Evolutionary conservation across 2,329 filamentous ascomycete genomes (phyloP), one percentile per base, ranked within the genome.

Genomic region (Cytospora mali): DNA sequence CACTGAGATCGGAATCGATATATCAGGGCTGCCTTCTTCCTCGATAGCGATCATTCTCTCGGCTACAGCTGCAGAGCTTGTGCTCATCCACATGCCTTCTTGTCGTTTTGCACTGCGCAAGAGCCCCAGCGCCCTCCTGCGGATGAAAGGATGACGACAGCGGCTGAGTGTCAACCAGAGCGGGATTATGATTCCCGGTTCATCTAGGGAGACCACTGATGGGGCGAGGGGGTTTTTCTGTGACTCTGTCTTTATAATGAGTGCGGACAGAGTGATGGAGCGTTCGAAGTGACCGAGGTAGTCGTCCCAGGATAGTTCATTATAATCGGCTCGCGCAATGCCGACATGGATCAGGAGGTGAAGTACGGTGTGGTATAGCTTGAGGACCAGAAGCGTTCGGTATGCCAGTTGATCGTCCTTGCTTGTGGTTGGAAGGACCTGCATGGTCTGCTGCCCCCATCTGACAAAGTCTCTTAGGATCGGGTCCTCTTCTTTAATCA

Each of bases 51-150:
- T 55, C 0, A 66, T 42, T n/a, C 49, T 61, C 29, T 66, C 66
- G 56, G 71, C 71, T 2, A 73, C 74, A 4, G 63, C 66, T 9
- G 71, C 70, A 2, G 70, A 67, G 1, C 68, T 70, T n/a, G 68
- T 66, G 52, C 74, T 75, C 60, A 69, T 68, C 74, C 73, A 75
- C 62, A 71, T 67, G 2, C 73, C 74, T 33, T 75, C 74, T 16
- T 73, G 72, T 21, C 74, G 61, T n/a, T 71, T 72, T 21, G 70
- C 56, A 25, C 59, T 62, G 16, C 61, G 50, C 6, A 75, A 54
- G 4, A 75, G 64, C 4, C 55, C 46, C 6, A 75, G 55, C 1
- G 69, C 70, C 4, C 69, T 65, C 16, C 71, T 66, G 2, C 74
- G 68, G 0, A 74, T 52, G 28, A 68, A 55, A 0, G 73, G 71